Evolutionary conservation across 768 basidiomycete genomes (phyloP).

Genomic region (Pleurotus citrinopileatus): DNA sequence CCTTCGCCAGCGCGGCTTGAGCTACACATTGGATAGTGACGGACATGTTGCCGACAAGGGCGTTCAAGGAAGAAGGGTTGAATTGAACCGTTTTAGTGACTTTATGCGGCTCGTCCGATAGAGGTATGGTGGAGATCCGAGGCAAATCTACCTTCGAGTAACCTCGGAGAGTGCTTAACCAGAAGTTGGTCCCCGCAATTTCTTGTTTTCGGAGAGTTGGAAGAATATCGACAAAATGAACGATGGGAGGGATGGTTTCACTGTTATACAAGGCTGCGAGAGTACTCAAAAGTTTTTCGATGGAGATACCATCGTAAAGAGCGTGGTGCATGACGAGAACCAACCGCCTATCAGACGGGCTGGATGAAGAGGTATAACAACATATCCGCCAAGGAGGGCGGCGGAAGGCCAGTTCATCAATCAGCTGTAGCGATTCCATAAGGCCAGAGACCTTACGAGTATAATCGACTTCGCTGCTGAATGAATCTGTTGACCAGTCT

Average conservation of each 20-base stretch:
- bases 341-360: conserved; percentile 16
- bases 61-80: conserved; percentile 14
- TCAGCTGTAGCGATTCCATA: conserved; percentile 17
- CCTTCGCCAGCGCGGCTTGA: conserved; percentile 9
- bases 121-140: background rate
- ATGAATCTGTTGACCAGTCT: conserved; percentile 19
- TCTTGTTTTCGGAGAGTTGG: conserved; percentile 36
- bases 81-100: conserved; percentile 15
- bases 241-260: conserved; percentile 4
- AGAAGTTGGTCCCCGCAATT: conserved; percentile 33
- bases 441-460: conserved; percentile 15
- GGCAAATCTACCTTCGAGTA: conserved; percentile 20
- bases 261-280: conserved; percentile 30
- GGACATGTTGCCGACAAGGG: conserved; percentile 18
- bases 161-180: conserved; percentile 26
- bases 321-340: conserved; percentile 46
- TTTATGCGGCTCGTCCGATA: conserved; percentile 7
- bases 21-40: conserved; percentile 35
- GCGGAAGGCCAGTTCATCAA: conserved; percentile 22
- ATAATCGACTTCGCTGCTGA: conserved; percentile 19
- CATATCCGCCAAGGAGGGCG: conserved; percentile 29
- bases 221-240: conserved; percentile 36
- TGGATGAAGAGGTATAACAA: conserved; percentile 18
- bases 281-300: conserved; percentile 30
- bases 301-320: conserved; percentile 43